These are phyloP conservation scores for Neopestalotiopsis rosae DNA, from an alignment of 2,329 filamentous ascomycete genomes.

Conservation along the genomic window DNA sequence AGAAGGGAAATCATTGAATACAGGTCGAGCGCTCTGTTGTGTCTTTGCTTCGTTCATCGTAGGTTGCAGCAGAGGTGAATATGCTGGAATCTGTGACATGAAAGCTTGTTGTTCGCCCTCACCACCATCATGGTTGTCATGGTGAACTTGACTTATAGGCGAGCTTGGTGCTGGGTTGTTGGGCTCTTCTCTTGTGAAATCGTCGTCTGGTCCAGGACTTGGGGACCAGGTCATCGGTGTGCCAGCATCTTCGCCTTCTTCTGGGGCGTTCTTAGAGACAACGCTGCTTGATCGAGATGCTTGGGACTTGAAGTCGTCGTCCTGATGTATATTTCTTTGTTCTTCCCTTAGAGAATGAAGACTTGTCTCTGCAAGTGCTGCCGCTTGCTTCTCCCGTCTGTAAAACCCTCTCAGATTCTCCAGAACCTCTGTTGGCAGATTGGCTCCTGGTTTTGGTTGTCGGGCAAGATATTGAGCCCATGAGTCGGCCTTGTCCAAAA, in stretches of 20 bases:
- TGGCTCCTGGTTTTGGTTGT: slow-evolving; percentile 31
- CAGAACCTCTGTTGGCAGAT: slow-evolving; percentile 40
- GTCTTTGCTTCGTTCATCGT: slow-evolving; percentile 24
- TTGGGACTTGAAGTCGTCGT: neutral
- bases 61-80: slow-evolving; percentile 28
- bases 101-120: slow-evolving; percentile 22
- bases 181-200: neutral
- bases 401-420: slow-evolving; percentile 30
- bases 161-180: neutral
- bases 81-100: slow-evolving; percentile 30
- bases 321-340: neutral
- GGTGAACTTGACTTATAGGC: neutral
- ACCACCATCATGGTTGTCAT: neutral
- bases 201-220: neutral
- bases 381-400: slow-evolving; percentile 20
- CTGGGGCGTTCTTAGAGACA: neutral
- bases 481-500: slow-evolving; percentile 51
- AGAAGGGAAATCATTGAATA: slow-evolving; percentile 25
- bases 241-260: neutral
- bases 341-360: neutral
- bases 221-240: neutral
- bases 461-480: slow-evolving; percentile 36
- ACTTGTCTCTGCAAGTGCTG: slow-evolving; percentile 7
- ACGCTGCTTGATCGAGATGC: neutral
- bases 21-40: slow-evolving; percentile 6